Evolutionary conservation across 2,329 filamentous ascomycete genomes (phyloP), one percentile per base, ranked within the genome.

Genomic region (Aureobasidium sp.): DNA sequence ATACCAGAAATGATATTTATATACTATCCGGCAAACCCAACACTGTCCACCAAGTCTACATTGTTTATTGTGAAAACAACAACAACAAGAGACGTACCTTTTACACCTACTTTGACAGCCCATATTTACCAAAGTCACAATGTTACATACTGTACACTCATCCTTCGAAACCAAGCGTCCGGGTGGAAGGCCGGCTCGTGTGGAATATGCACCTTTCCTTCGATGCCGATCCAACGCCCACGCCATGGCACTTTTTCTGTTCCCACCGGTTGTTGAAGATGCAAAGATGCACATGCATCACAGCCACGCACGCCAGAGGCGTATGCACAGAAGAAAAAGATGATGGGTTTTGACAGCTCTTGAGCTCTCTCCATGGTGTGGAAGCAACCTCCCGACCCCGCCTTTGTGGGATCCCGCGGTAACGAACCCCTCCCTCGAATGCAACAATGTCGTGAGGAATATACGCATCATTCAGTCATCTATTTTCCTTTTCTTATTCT

Each of bases 151-250:
- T n/a, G n/a, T n/a, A n/a, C n/a, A n/a, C n/a, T n/a, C 47, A 21
- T 15, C 10, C 46, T 21, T 33, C 8, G 13, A 37, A 3, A 51
- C 25, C 45, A 49, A 33, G 33, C 49, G 40, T 40, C 17, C 35
- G 49, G 49, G 49, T 40, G 35, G 49, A 53, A 40, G 49, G 49
- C 40, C 49, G 49, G 49, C 33, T 53, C 49, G 15, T 53, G 27
- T 23, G 19, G 29, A 46, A 40, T 21, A 51, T 53, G 49, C 49
- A 33, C 9, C 31, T 38, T 40, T 10, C 33, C 3, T 19, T 35
- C 15, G 25, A 37, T 33, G 45, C n/a, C 49, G 23, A 53, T 40
- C 5, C 27, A 4, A 29, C 27, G 9, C 27, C 4, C 35, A 29
- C 35, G 31, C 47, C 46, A 37, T 37, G 13, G 46, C 21, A 50